Conservation (phyloP, 805 yeast genomes). For the Lipomyces starkeyi region DNA sequence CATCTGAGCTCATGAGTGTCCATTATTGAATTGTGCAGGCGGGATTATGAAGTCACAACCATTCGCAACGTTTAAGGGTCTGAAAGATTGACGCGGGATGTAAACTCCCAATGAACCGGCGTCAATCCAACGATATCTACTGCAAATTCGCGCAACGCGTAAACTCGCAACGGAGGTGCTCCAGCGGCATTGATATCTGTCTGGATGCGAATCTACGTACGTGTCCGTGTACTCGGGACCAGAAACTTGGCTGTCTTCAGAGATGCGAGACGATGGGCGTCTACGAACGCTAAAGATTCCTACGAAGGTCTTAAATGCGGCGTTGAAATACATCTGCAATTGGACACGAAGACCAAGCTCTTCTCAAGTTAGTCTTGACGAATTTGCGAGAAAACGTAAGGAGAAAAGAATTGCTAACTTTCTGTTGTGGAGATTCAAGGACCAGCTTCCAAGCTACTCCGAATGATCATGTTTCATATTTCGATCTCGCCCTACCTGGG, state of each 20-base stretch:
- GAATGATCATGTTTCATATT: conserved; percentile 73
- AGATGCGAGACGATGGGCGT: conserved; percentile 10
- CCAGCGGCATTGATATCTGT: neutral
- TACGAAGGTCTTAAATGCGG: conserved; percentile 69
- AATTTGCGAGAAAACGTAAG: neutral
- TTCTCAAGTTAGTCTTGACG: conserved; percentile 57
- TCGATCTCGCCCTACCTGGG: conserved; percentile 90
- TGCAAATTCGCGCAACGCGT: too few relatives aligned
- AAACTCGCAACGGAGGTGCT: neutral
- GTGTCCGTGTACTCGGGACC: neutral
- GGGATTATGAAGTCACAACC: neutral
- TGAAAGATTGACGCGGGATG: too few relatives aligned
- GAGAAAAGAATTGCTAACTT: conserved; percentile 17
- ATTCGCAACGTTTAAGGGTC: too few relatives aligned
- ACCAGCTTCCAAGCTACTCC: conserved; percentile 55
- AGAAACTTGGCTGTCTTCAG: neutral
- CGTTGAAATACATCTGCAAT: conserved; percentile 90
- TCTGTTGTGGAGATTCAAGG: conserved; percentile 47
- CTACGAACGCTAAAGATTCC: neutral
- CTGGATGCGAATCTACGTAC: neutral
- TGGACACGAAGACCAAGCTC: conserved; percentile 73
- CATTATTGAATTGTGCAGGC: neutral
- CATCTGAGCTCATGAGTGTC: neutral
- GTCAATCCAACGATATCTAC: too few relatives aligned
- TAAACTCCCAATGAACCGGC: too few relatives aligned